Base-by-base conservation (phyloP, 305 asterid genomes). In the Fraxinus velutina region DNA sequence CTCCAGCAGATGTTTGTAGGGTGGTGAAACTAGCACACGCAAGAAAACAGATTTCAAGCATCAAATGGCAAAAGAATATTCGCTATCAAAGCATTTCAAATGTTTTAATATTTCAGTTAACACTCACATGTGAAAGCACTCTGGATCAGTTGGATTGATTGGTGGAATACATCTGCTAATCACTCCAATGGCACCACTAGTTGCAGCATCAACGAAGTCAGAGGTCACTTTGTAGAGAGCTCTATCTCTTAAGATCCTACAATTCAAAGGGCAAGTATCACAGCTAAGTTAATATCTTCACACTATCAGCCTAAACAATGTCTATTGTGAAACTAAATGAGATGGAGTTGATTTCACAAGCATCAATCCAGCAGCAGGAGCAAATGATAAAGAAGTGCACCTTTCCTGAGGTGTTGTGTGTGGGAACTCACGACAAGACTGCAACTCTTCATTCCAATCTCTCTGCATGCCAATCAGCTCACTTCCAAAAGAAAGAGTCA, bases 401-500 rank as follows among this genome's bases (percentile, higher is more conserved):
- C 96, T 95, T 87, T 95, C 98, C 85, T 90, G 98, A 82, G 91
- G 90, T 1, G 91, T 86, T 36, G 89, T 83, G 84, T 91, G 99
- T 30, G 99, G 96, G 80, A 95, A 93, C 86, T 95, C 98, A 79
- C 98, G 91, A 85, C 97, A 93, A 55, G 98, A 92, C 84, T 95
- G 99, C 88, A 93, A 79, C 85, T 95, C 99, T 87, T 95, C 99
- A 77, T 95, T 95, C 99, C 99, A 93, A 83, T 95, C 99, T 82
- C 99, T 91, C 90, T 93, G 98, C 98, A 95, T 93, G 42, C 99
- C 99, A 89, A 95, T 91, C 90, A 93, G 86, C 89, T 95, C 99
- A 84, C 97, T 91, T 86, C 99, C 98, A 86, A 95, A 95, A 64
- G 97, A 89, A 85, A 91, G 96, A 2, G 93, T 90, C 84, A 93